Evolutionary conservation across 2,329 filamentous ascomycete genomes (phyloP).

Genomic region (Podosphaera xanthii): DNA sequence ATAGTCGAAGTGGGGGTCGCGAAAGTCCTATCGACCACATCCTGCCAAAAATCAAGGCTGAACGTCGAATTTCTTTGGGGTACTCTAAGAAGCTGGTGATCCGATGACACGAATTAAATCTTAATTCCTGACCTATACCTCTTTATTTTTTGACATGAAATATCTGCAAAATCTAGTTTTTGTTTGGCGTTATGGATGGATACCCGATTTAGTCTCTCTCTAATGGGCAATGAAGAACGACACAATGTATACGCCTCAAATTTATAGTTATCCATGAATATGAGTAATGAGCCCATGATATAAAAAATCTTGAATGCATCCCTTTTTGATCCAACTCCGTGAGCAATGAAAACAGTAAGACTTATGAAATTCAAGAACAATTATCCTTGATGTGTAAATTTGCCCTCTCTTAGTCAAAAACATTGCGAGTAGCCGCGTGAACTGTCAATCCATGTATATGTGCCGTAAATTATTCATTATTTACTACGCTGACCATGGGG

Average conservation of each 20-base stretch:
- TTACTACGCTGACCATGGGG: too few relatives aligned
- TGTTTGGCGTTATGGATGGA: background rate
- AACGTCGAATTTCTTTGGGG: background rate
- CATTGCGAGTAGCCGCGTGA: too few relatives aligned
- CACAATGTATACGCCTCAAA: background rate
- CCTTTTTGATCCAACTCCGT: too few relatives aligned
- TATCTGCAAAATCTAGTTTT: background rate
- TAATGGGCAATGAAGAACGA: background rate
- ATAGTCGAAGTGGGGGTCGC: background rate
- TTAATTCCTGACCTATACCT: background rate
- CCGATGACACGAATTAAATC: background rate
- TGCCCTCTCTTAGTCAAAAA: too few relatives aligned
- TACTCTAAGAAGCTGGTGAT: background rate
- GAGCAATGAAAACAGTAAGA: too few relatives aligned
- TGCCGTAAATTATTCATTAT: too few relatives aligned
- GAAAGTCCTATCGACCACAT: background rate
- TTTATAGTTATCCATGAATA: background rate
- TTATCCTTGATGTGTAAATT: too few relatives aligned
- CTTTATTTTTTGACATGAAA: background rate
- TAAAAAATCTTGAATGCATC: background rate
- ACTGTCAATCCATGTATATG: too few relatives aligned
- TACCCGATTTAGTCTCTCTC: background rate
- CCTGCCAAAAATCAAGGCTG: background rate
- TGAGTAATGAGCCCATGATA: background rate
- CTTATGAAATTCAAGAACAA: too few relatives aligned